Evolutionary conservation across 768 basidiomycete species (phyloP), one percentile per base, ranked within the genome.

Genomic region (Lepiota brunneoincarnata): DNA sequence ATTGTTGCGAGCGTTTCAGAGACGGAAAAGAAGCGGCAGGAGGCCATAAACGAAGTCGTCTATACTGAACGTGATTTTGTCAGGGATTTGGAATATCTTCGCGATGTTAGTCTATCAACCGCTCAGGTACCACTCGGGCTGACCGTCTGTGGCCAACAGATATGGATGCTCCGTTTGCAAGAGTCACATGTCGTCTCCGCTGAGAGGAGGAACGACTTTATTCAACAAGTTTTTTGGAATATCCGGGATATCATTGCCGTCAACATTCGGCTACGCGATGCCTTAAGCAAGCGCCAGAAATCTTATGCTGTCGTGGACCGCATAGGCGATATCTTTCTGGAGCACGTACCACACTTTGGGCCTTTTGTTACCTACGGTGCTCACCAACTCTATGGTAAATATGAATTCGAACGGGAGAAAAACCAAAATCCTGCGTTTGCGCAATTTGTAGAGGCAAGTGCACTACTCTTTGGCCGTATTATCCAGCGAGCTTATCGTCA

Each of bases 371-470:
- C 83, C 31, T 99, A 98, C 63, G 97, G 96, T 40, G 86, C 93
- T 7, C 96, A 98, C 66, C 97, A 99, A 69, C 74, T 98, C 53
- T 98, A 96, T 65, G 97, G 97, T 11, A 99, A 98, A 71, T 98
- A 93, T 67, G 95, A 98, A 72, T 98, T 99, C 68, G 97, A 99
- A 76, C 96, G 92, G 78, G 97, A 98, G 78, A 98, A 98, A 76
- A 86, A 80, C 51, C 80, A 86, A 47, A 99, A 99, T 72, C 82
- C 89, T 4, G 89, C 85, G 11, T 99, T 99, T 72, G 89, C 93
- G 49, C 83, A 84, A 56, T 99, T 98, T 68, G 97, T 98, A 26
- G 97, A 98, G 78, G 94, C 93, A 61, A 49, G 83, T 77, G 36
- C 11, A 42, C 48, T 14, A n/a, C 28, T 46, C 36, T 41, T n/a